Percentiles rank a stretch among this genome's conserved stretches.
Conservation (phyloP, 2,329 filamentous ascomycete species). For the Ophiostoma sp. region DNA sequence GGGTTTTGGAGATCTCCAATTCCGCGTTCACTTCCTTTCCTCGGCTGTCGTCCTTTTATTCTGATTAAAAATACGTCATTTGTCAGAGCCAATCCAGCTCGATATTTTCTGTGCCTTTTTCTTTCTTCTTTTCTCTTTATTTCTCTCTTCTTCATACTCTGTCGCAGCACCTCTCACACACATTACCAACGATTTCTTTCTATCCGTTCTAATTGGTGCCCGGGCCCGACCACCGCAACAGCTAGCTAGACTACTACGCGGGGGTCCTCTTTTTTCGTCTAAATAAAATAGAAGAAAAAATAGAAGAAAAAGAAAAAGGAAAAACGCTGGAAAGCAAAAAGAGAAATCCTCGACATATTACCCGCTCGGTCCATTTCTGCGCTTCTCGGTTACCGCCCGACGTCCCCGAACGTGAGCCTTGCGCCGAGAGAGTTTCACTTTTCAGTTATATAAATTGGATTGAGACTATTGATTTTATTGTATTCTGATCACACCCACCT, state of each 20-base stretch:
- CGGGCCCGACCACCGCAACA: background rate
- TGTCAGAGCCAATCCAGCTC: background rate
- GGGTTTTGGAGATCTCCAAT: constrained; percentile 4
- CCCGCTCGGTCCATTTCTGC: background rate
- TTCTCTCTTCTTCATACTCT: background rate
- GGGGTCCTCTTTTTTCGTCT: background rate
- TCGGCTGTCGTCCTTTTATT: background rate
- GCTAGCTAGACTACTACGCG: constrained; percentile 4
- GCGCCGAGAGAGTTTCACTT: background rate
- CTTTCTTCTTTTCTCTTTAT: background rate
- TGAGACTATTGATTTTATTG: background rate
- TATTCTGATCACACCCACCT: background rate
- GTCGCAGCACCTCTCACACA: background rate
- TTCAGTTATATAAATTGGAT: background rate
- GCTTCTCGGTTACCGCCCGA: constrained; percentile 9
- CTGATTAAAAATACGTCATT: background rate
- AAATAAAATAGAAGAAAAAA: background rate
- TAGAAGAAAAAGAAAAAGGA: too few relatives aligned
- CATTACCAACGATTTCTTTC: background rate
- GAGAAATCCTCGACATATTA: background rate
- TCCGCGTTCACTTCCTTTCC: background rate
- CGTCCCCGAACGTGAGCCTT: constrained; percentile 2
- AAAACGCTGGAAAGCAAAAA: background rate
- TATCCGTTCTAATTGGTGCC: constrained; percentile 4
- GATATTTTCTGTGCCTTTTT: background rate